A percentile compares a stretch with the other conserved stretches of the same genome.
Conservation (phyloP, 2,329 filamentous ascomycete species). For the Aspergillus texensis region DNA sequence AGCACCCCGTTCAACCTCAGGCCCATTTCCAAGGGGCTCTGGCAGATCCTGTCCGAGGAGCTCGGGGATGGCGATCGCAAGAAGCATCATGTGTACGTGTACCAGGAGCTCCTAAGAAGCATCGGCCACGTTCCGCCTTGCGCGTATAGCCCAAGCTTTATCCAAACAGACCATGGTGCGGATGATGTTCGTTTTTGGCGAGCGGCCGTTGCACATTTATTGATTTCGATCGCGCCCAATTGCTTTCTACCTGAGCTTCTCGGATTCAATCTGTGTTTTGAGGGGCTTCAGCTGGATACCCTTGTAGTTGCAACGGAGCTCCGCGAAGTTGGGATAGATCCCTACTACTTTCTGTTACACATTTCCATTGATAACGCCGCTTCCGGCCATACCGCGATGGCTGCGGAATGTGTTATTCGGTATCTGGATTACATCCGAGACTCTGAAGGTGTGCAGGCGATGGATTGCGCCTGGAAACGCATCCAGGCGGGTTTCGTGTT, state of each 20-base stretch:
- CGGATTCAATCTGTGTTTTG: not conserved
- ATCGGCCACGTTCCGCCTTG: not conserved
- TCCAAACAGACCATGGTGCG: not conserved
- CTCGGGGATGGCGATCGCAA: not conserved
- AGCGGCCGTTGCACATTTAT: not conserved
- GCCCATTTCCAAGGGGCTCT: not conserved
- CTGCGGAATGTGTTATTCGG: not conserved
- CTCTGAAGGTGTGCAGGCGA: not conserved
- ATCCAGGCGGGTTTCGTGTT: not conserved
- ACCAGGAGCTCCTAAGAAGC: not conserved
- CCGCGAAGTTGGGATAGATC: not conserved
- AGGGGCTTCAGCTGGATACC: not conserved
- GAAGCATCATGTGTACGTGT: not conserved
- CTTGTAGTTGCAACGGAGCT: not conserved
- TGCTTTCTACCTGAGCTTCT: not conserved
- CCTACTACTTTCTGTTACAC: not conserved
- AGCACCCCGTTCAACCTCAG: not conserved
- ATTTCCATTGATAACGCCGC: not conserved
- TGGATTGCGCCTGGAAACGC: not conserved
- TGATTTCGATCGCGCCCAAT: not conserved
- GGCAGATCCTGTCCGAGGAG: not conserved
- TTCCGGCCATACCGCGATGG: not conserved
- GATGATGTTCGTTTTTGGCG: not conserved
- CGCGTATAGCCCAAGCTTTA: not conserved
- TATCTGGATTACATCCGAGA: not conserved